phyloP scores from a whole-genome alignment of 257 asterid species.

The Solanum sejunctum region DNA sequence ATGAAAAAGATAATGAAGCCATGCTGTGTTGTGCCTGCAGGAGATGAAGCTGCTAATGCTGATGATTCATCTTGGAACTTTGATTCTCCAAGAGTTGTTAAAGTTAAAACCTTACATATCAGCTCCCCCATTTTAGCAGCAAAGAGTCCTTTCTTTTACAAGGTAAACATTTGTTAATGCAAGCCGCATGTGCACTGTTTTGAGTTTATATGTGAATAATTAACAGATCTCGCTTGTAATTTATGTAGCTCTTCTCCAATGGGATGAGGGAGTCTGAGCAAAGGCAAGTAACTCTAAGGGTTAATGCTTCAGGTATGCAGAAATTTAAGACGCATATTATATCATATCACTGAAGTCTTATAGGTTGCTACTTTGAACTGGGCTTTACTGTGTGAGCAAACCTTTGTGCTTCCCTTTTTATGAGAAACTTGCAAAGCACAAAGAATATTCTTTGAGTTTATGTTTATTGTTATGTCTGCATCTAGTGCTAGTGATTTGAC shows the following conservation, averaged over 20 bases:
- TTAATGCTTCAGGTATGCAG: constrained; percentile 66
- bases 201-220: constrained; percentile 5
- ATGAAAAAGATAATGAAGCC: neutral
- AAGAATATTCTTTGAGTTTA: neutral
- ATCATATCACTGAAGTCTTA: neutral
- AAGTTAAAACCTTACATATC: constrained; percentile 64
- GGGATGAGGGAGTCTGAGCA: constrained; percentile 99
- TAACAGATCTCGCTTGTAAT: constrained; percentile 2
- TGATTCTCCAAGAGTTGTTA: constrained; percentile 40
- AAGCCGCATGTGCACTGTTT: neutral
- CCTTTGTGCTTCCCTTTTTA: neutral
- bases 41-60: constrained; percentile 59
- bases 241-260: constrained; percentile 74
- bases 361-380: neutral
- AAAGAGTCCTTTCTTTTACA: constrained; percentile 78
- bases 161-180: constrained; percentile 30
- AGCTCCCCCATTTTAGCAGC: constrained; percentile 91
- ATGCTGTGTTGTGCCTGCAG: constrained; percentile 11
- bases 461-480: neutral
- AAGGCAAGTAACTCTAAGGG: constrained; percentile 85
- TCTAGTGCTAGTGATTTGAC: neutral
- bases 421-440: neutral
- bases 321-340: neutral
- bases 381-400: neutral
- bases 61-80: constrained; percentile 63